Percentiles rank a stretch among this genome's conserved stretches.
Conservation (phyloP, 2,329 filamentous ascomycete genomes). For the Claviceps sp. region DNA sequence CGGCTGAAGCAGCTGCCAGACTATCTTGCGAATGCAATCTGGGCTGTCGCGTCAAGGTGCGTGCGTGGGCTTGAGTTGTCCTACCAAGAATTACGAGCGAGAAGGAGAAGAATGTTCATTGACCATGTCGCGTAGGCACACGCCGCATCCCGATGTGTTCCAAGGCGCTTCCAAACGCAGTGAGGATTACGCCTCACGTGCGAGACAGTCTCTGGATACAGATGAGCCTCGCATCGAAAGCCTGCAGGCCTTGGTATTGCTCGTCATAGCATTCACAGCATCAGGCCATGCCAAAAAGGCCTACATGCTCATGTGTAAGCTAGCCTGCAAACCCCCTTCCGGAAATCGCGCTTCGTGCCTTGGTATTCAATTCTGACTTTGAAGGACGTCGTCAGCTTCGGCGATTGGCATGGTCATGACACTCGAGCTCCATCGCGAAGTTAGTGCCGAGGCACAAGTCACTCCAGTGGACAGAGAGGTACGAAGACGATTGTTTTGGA, state of each 20-base stretch:
- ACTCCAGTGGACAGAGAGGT: constrained; percentile 60
- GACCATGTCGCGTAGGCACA: constrained; percentile 36
- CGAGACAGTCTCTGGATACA: constrained; percentile 57
- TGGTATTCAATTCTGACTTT: not conserved
- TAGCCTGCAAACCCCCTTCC: too few species aligned
- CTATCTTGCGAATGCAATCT: constrained; percentile 43
- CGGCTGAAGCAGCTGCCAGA: constrained; percentile 52
- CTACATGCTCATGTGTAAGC: constrained; percentile 68
- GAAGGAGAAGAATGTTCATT: not conserved
- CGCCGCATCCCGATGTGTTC: constrained; percentile 52
- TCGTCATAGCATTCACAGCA: constrained; percentile 64
- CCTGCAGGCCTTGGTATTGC: constrained; percentile 60
- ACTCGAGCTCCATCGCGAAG: constrained; percentile 67
- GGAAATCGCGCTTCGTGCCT: not conserved
- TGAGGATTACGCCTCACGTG: constrained; percentile 58
- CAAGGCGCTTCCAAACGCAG: constrained; percentile 54
- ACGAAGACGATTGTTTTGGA: constrained; percentile 74
- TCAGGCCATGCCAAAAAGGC: constrained; percentile 71
- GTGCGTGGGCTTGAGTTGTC: constrained; percentile 8
- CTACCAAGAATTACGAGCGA: not conserved
- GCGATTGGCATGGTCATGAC: constrained; percentile 68
- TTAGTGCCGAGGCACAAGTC: constrained; percentile 47
- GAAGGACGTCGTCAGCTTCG: constrained; percentile 1
- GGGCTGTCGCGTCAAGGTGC: constrained; percentile 49
- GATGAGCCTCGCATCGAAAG: constrained; percentile 72